Conservation (phyloP, 768 basidiomycete species). For the Russula dissimulans region DNA sequence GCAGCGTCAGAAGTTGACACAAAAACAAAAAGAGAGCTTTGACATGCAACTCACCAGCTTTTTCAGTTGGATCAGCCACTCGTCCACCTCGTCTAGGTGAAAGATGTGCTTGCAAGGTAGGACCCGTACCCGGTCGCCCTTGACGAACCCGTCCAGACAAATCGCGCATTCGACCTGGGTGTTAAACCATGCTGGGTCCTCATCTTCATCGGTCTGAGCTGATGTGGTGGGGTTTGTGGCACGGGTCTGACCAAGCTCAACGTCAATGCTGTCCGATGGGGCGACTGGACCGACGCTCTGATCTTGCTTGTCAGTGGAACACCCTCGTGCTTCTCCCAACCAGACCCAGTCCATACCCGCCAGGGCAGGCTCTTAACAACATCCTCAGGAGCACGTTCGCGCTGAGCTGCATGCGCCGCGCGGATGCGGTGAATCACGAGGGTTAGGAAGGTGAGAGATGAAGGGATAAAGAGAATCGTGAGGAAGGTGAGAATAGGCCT, state of each 20-base stretch:
- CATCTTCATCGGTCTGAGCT: slow-evolving; percentile 20
- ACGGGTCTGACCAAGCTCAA: slow-evolving; percentile 14
- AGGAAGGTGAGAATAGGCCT: slow-evolving; percentile 83
- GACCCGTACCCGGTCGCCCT: slow-evolving; percentile 85
- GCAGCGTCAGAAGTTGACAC: neutral
- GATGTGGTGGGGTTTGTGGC: slow-evolving; percentile 18
- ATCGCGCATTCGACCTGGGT: slow-evolving; percentile 85
- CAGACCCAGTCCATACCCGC: slow-evolving; percentile 70
- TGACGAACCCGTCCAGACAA: slow-evolving; percentile 77
- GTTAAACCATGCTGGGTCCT: slow-evolving; percentile 65
- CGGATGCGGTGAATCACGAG: slow-evolving; percentile 85
- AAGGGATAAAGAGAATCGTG: slow-evolving; percentile 83
- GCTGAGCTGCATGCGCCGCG: slow-evolving; percentile 68
- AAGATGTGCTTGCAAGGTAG: slow-evolving; percentile 94
- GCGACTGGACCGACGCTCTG: neutral
- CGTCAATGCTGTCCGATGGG: slow-evolving; percentile 13
- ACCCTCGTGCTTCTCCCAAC: slow-evolving; percentile 72
- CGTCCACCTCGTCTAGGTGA: slow-evolving; percentile 84
- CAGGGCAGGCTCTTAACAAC: slow-evolving; percentile 72
- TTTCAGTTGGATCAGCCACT: slow-evolving; percentile 88
- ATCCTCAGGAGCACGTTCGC: slow-evolving; percentile 76
- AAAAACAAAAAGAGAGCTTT: slow-evolving; percentile 9
- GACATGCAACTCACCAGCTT: slow-evolving; percentile 60
- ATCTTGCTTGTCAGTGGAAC: slow-evolving; percentile 9
- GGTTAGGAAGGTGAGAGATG: slow-evolving; percentile 79